These are phyloP conservation scores for Saccharomyces hybrid DNA, from an alignment of 1,139 yeast species.

Conservation along the genomic window DNA sequence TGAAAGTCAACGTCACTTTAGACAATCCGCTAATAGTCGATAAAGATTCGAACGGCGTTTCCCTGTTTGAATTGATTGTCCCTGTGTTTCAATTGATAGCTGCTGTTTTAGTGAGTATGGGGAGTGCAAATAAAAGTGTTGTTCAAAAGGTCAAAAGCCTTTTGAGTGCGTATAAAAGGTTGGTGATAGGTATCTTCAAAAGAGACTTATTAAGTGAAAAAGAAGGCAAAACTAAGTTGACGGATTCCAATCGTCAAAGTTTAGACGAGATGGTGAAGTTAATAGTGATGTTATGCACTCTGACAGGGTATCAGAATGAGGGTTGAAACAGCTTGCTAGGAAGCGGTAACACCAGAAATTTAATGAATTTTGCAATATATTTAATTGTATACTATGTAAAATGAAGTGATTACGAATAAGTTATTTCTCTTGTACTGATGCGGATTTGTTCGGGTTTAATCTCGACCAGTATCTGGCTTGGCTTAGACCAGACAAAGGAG, in stretches of 20 bases:
- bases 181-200: slow-evolving; percentile 63
- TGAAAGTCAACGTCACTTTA: slow-evolving; percentile 40
- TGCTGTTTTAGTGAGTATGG: slow-evolving; percentile 66
- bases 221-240: slow-evolving; percentile 21
- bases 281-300: slow-evolving; percentile 49
- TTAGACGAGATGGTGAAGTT: slow-evolving; percentile 48
- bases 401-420: too few relatives aligned
- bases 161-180: slow-evolving; percentile 49
- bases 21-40: slow-evolving; percentile 44
- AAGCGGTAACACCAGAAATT: too few relatives aligned
- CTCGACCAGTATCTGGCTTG: too few relatives aligned
- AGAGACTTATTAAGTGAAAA: slow-evolving; percentile 44
- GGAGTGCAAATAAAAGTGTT: slow-evolving; percentile 67
- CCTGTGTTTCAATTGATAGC: slow-evolving; percentile 71
- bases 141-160: slow-evolving; percentile 43
- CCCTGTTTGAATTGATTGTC: slow-evolving; percentile 62
- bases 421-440: too few relatives aligned
- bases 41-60: slow-evolving; percentile 33
- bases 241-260: slow-evolving; percentile 28
- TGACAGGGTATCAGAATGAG: slow-evolving; percentile 47
- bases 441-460: too few relatives aligned
- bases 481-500: too few relatives aligned
- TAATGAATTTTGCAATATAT: too few relatives aligned
- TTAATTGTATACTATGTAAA: too few relatives aligned
- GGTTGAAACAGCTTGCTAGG: too few relatives aligned